Conservation (phyloP, 441 rosid species). For the Populus hybrid region DNA sequence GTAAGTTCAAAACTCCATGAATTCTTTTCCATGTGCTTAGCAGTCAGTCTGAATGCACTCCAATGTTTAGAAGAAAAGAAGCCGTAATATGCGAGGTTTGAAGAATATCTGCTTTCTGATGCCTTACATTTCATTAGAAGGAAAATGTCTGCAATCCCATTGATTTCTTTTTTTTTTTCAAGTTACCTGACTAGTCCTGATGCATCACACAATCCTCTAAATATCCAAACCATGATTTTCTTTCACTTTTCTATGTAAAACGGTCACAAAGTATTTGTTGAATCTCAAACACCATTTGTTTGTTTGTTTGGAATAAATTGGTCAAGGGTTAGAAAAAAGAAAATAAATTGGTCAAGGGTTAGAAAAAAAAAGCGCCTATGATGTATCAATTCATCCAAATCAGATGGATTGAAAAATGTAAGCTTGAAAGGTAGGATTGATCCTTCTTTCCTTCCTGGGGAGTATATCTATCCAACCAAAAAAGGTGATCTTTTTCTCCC, state of each 20-base stretch:
- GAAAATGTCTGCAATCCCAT: neutral
- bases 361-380: neutral
- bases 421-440: neutral
- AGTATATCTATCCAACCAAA: neutral
- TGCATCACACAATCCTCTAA: neutral
- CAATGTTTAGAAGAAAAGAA: neutral
- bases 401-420: neutral
- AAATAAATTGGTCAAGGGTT: too few species aligned
- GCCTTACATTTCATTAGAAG: neutral
- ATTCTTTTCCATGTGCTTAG: neutral
- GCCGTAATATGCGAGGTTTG: neutral
- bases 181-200: neutral
- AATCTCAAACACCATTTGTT: neutral
- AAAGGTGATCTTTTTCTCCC: neutral
- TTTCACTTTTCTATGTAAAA: neutral
- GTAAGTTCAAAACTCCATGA: constrained; percentile 42
- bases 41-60: neutral
- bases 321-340: neutral
- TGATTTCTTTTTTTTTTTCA: too few species aligned
- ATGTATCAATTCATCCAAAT: neutral
- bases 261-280: neutral
- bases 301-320: neutral
- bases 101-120: neutral
- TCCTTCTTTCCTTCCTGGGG: neutral
- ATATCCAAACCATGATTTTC: neutral